These are phyloP conservation scores for Oenanthe javanica DNA, from an alignment of 140 eudicot genomes.

Conservation along the genomic window DNA sequence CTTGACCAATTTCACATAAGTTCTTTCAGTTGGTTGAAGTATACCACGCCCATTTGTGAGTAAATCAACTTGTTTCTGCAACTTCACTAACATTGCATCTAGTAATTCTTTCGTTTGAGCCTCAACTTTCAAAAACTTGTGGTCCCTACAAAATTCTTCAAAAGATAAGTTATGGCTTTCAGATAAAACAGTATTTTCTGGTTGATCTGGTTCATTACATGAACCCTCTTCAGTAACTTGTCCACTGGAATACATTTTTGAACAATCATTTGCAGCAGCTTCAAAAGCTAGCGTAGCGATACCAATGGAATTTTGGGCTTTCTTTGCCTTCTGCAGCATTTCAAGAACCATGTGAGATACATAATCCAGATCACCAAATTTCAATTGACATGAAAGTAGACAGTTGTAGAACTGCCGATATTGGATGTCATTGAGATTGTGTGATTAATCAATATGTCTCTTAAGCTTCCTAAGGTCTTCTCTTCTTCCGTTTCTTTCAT, in stretches of 20 bases:
- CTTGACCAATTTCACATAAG: constrained; percentile 65
- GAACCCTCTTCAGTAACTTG: constrained; percentile 15
- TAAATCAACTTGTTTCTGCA: constrained; percentile 43
- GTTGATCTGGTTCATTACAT: constrained; percentile 6
- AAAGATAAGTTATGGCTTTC: constrained; percentile 17
- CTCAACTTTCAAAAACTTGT: constrained; percentile 47
- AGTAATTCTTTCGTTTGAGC: constrained; percentile 51
- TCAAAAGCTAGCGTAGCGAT: constrained; percentile 41
- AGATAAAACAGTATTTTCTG: constrained; percentile 4
- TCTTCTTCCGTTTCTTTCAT: constrained; percentile 72
- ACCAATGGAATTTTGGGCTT: constrained; percentile 64
- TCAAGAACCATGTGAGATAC: constrained; percentile 75
- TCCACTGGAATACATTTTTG: constrained; percentile 8
- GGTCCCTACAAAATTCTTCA: constrained; percentile 46
- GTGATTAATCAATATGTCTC: constrained; percentile 65
- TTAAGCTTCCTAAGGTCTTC: constrained; percentile 74
- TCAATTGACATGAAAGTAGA: constrained; percentile 77
- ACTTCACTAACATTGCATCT: constrained; percentile 26
- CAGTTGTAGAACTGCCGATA: constrained; percentile 67
- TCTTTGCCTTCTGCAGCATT: constrained; percentile 74
- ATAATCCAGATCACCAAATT: constrained; percentile 69
- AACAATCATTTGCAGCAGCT: constrained; percentile 17
- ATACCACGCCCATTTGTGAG: constrained; percentile 60
- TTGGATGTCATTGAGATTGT: constrained; percentile 45
- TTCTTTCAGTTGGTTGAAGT: constrained; percentile 65